A percentile compares a stretch with the other conserved stretches of the same genome.
Conservation (phyloP, 2,329 filamentous ascomycete genomes). For the Colletotrichum sp. region DNA sequence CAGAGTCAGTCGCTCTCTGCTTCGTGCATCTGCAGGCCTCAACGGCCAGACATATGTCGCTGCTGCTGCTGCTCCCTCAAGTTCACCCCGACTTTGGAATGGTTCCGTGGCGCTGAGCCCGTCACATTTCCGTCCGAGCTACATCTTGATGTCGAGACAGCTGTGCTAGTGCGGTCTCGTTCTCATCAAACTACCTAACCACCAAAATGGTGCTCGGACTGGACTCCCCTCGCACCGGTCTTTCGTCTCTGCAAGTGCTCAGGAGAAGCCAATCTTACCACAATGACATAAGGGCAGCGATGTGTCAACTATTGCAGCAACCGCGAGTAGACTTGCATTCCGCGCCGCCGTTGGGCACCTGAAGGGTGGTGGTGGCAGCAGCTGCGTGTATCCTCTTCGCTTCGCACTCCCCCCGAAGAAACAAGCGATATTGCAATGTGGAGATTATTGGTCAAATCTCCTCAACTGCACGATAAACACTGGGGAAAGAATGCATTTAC, state of each 20-base stretch:
- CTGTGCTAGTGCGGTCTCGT: background rate
- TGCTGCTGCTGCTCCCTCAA: background rate
- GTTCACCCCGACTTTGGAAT: background rate
- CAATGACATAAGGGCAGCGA: slow-evolving; percentile 5
- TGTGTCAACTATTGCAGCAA: slow-evolving; percentile 5
- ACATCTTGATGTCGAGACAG: background rate
- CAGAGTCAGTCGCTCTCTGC: background rate
- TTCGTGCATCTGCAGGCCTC: background rate
- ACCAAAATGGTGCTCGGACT: slow-evolving; percentile 1
- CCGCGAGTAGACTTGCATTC: background rate
- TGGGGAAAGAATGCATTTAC: slow-evolving; percentile 2
- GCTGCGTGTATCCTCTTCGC: background rate
- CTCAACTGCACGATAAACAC: slow-evolving; percentile 3
- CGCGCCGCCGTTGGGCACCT: background rate
- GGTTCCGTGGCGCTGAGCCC: background rate
- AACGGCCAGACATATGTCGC: background rate
- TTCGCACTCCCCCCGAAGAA: background rate
- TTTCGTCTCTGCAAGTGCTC: slow-evolving; percentile 1
- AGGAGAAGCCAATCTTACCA: slow-evolving; percentile 16
- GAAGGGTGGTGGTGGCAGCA: background rate
- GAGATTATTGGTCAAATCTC: slow-evolving; percentile 16
- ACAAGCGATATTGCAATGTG: slow-evolving; percentile 23
- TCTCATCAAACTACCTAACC: slow-evolving; percentile 13
- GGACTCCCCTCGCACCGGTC: background rate
- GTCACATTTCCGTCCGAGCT: slow-evolving; percentile 5